These are phyloP conservation scores for Bremia lactucae DNA, from an alignment of 352 stramenopile species.

Conservation along the genomic window DNA sequence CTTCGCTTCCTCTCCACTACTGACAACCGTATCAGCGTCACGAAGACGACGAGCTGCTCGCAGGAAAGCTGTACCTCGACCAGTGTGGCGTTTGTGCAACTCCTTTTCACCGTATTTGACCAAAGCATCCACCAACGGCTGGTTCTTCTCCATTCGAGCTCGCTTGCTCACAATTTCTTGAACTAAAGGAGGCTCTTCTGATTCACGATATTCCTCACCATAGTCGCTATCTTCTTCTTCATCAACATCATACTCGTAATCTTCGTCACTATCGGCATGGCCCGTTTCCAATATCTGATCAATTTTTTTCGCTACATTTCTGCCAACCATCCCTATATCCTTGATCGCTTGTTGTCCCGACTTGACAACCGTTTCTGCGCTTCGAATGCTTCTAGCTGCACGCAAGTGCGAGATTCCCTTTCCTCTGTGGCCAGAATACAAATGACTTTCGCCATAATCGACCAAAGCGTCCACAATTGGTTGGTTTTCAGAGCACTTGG, in stretches of 20 bases:
- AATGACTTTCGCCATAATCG: slow-evolving; percentile 65
- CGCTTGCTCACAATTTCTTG: slow-evolving; percentile 31
- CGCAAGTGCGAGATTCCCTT: slow-evolving; percentile 71
- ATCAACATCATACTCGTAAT: slow-evolving; percentile 37
- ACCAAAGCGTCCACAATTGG: slow-evolving; percentile 49
- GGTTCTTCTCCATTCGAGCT: slow-evolving; percentile 39
- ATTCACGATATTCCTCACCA: slow-evolving; percentile 8
- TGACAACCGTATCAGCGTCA: slow-evolving; percentile 36
- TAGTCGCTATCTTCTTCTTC: slow-evolving; percentile 22
- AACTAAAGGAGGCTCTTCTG: slow-evolving; percentile 34
- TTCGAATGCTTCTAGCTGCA: slow-evolving; percentile 45
- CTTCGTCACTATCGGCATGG: slow-evolving; percentile 57
- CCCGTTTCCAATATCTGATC: slow-evolving; percentile 65
- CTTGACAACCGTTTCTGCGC: slow-evolving; percentile 40
- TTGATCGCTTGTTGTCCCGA: slow-evolving; percentile 36
- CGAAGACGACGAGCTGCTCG: slow-evolving; percentile 47
- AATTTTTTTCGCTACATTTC: slow-evolving; percentile 47
- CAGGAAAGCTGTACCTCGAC: slow-evolving; percentile 50
- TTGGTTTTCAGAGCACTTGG: slow-evolving; percentile 50
- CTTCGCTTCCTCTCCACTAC: slow-evolving; percentile 36
- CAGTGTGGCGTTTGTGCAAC: slow-evolving; percentile 40
- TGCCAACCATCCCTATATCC: slow-evolving; percentile 52
- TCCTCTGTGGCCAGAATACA: slow-evolving; percentile 47
- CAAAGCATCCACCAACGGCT: slow-evolving; percentile 51
- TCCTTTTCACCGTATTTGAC: slow-evolving; percentile 46